Evolutionary conservation across 1,284 basidiomycete species (phyloP), one percentile per base, ranked within the genome.

Genomic region (Microbotryum lychnidis-dioicae): DNA sequence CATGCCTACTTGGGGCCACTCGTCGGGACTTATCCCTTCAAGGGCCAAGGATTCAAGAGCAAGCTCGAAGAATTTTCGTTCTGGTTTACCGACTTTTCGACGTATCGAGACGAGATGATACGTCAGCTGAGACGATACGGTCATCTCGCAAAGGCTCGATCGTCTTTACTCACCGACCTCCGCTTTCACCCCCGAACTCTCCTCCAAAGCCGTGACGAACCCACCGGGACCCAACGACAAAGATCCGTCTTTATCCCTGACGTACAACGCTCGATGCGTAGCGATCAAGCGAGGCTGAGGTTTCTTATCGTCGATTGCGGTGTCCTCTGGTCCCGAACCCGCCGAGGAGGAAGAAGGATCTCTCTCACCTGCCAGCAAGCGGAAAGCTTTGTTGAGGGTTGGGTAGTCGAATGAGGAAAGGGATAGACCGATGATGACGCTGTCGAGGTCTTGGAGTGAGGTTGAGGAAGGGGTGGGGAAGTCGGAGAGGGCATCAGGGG

Each of bases 361-460:
- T 27, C 44, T 46, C 50, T 68, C 76, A 8, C 68, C 60, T 16
- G 73, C 70, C 7, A 87, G 78, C 21, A 87, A 78, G 2, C 84
- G 80, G 67, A 87, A 87, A 0, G 86, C 86, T 10, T 77, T 78
- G 72, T 86, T 86, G 57, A 88, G 77, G 20, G 76, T 74, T 2
- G 77, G 73, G 71, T 87, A 87, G 45, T 78, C 76, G 65, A 87
- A 78, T 3, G 77, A 69, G 0, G 76, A 66, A 2, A 83, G 84
- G 1, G 84, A 79, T 21, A 85, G 79, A 7, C 85, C 85, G 18
- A 87, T 73, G n/a, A 87, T 80, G 53, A 87, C 85, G 0, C 81
- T 78, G 69, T 87, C 84, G 70, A 42, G 37, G 16, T 42, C 37
- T 42, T 42, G 37, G 16, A 42, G 12, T 81, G 64, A 63, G 12